Evolutionary conservation across 1,139 yeast species (phyloP).

Genomic region (Kodamaea fungicola): DNA sequence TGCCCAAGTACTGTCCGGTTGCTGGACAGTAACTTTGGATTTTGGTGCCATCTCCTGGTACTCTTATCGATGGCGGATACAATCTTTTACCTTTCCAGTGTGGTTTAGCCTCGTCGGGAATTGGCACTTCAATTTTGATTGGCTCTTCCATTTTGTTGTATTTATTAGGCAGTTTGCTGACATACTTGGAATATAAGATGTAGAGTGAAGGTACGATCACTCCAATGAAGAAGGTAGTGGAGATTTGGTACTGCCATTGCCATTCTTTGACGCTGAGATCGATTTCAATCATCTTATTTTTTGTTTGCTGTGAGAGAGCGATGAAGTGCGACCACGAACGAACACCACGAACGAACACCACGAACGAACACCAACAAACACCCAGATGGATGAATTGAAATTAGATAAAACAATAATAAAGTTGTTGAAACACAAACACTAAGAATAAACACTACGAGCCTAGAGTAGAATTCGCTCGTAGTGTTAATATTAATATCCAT

Average conservation of each 20-base stretch:
- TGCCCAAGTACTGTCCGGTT: conserved; percentile 84
- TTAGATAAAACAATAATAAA: too few species aligned
- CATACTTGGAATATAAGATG: conserved; percentile 36
- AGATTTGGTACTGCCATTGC: conserved; percentile 49
- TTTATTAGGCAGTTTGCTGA: conserved; percentile 37
- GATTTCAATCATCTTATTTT: conserved; percentile 37
- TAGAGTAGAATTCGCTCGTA: too few species aligned
- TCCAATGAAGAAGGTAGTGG: conserved; percentile 43
- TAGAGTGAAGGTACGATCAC: conserved; percentile 39
- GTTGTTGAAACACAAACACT: too few species aligned
- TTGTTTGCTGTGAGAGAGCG: too few species aligned
- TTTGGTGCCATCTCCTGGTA: conserved; percentile 55
- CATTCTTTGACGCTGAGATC: conserved; percentile 41
- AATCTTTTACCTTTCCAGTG: conserved; percentile 91
- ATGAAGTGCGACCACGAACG: too few species aligned
- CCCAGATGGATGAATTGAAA: too few species aligned
- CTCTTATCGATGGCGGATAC: conserved; percentile 52
- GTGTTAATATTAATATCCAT: too few species aligned
- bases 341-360: too few species aligned
- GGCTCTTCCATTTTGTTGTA: conserved; percentile 46
- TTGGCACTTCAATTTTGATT: conserved; percentile 49
- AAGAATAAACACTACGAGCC: too few species aligned
- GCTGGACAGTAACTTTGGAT: conserved; percentile 95
- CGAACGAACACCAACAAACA: too few species aligned
- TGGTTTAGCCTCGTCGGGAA: conserved; percentile 82